Conservation (phyloP, 192 early-diverging fungal genomes). For the Blastocladiella britannica region DNA sequence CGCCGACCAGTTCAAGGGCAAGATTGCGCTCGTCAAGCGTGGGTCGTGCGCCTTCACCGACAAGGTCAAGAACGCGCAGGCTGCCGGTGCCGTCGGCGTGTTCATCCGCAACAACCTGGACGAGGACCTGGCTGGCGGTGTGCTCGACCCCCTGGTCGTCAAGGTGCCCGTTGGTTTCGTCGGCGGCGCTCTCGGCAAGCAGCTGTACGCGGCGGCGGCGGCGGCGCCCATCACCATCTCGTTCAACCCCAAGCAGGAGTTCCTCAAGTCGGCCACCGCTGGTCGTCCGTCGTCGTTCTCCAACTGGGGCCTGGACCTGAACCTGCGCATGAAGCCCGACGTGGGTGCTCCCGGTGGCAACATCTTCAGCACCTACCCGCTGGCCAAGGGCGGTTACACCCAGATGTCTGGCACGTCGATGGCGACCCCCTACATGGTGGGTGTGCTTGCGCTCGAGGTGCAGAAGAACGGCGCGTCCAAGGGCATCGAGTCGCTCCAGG, state of each 20-base stretch:
- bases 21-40: constrained; percentile 41
- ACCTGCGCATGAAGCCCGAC: constrained; percentile 40
- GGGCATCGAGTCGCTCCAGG: not conserved
- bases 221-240: constrained; percentile 14
- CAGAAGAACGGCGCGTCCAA: constrained; percentile 5
- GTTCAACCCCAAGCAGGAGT: constrained; percentile 22
- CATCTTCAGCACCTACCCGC: constrained; percentile 15
- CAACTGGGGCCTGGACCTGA: constrained; percentile 46
- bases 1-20: constrained; percentile 11
- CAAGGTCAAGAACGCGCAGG: constrained; percentile 31
- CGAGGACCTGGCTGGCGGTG: too few species aligned
- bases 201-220: constrained; percentile 16
- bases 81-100: constrained; percentile 37
- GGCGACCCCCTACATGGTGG: constrained; percentile 38
- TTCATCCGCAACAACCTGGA: constrained; percentile 41
- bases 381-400: not conserved
- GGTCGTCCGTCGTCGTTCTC: constrained; percentile 49
- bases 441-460: constrained; percentile 22
- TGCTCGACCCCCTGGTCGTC: too few species aligned
- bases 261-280: constrained; percentile 21
- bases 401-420: constrained; percentile 33
- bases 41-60: constrained; percentile 43
- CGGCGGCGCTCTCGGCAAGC: too few species aligned
- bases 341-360: constrained; percentile 25
- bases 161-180: too few species aligned